A percentile compares a stretch with the other conserved stretches of the same genome.
These are phyloP conservation scores for Durusdinium trenchii DNA, from an alignment of 73 alveolate species.

Conservation along the genomic window DNA sequence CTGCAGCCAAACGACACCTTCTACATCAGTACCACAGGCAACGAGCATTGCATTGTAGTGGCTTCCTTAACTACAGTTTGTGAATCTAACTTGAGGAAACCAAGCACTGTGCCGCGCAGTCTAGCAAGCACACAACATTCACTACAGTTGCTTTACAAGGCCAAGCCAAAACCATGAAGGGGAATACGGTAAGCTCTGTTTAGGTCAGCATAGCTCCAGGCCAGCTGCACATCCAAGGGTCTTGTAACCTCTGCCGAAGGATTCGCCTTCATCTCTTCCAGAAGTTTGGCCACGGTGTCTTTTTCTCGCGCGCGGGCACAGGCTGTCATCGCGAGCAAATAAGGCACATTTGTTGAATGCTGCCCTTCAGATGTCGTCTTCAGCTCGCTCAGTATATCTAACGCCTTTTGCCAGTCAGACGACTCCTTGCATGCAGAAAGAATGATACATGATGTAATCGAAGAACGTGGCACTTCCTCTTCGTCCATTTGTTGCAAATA, in stretches of 20 bases:
- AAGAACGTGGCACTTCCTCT: background rate
- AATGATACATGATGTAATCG: background rate
- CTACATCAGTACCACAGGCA: constrained; percentile 27
- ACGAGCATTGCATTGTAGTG: constrained; percentile 46
- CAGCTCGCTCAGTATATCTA: background rate
- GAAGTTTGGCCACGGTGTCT: background rate
- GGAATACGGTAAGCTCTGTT: too few relatives aligned
- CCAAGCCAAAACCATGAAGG: too few relatives aligned
- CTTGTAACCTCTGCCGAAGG: background rate
- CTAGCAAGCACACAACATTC: too few relatives aligned
- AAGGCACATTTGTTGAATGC: background rate
- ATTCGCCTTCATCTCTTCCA: background rate
- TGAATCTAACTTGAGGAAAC: background rate
- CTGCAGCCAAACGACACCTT: too few relatives aligned
- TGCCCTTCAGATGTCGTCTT: background rate
- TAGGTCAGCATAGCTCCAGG: too few relatives aligned
- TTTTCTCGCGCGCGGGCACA: constrained; percentile 43
- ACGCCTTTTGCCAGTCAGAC: constrained; percentile 26
- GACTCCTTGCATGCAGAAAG: background rate
- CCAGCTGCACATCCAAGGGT: background rate
- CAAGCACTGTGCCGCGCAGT: too few relatives aligned
- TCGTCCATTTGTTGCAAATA: constrained; percentile 19
- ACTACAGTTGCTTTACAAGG: too few relatives aligned
- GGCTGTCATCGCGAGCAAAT: constrained; percentile 55
- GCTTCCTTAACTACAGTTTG: background rate